Evolutionary conservation across 257 asterid genomes (phyloP).

Genomic region (Jaltomata sinuosa): DNA sequence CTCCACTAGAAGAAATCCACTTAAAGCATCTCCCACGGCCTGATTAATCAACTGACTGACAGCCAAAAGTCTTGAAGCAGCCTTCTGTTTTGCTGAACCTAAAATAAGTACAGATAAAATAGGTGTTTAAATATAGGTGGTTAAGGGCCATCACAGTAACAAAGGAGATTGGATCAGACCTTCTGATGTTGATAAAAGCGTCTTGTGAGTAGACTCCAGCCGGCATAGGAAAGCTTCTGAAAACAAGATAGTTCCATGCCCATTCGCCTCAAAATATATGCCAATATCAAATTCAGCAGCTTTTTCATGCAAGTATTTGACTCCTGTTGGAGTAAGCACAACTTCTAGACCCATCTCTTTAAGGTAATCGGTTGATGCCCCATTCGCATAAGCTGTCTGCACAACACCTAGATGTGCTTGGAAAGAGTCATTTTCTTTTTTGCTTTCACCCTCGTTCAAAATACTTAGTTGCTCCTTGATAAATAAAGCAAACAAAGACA

Average conservation of each 20-base stretch:
- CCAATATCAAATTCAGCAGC: slow-evolving; percentile 91
- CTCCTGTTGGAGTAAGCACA: slow-evolving; percentile 85
- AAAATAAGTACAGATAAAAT: slow-evolving; percentile 11
- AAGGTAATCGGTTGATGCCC: slow-evolving; percentile 87
- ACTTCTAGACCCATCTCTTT: slow-evolving; percentile 70
- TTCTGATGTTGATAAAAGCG: slow-evolving; percentile 45
- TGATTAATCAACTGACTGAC: slow-evolving; percentile 79
- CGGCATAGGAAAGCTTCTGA: slow-evolving; percentile 49
- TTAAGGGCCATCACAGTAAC: background rate
- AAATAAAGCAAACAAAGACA: slow-evolving; percentile 80
- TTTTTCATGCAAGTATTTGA: slow-evolving; percentile 80
- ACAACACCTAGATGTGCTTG: slow-evolving; percentile 59
- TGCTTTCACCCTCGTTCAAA: slow-evolving; percentile 36
- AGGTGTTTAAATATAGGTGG: background rate
- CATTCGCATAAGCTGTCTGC: slow-evolving; percentile 97
- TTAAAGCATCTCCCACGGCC: slow-evolving; percentile 88
- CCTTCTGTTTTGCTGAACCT: slow-evolving; percentile 70
- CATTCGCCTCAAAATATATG: slow-evolving; percentile 93
- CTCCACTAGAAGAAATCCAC: slow-evolving; percentile 84
- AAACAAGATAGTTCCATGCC: slow-evolving; percentile 94
- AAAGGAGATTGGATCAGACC: slow-evolving; percentile 27
- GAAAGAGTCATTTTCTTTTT: slow-evolving; percentile 24
- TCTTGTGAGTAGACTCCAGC: slow-evolving; percentile 46
- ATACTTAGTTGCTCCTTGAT: slow-evolving; percentile 63
- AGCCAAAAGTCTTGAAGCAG: slow-evolving; percentile 77